Conservation (phyloP, 129 eudicot species). For the Flaveria linearis region DNA sequence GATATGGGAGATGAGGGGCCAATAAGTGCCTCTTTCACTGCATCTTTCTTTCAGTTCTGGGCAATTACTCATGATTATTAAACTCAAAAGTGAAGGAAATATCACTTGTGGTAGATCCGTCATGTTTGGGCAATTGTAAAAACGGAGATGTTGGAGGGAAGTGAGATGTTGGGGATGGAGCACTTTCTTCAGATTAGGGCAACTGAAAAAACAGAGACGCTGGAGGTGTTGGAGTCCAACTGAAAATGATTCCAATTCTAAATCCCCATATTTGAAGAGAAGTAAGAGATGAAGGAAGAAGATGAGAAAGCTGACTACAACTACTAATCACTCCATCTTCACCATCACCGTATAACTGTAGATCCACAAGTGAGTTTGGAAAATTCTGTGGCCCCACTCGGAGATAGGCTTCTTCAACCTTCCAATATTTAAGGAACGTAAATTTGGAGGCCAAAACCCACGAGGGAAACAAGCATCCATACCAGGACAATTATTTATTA, state of each 20-base stretch:
- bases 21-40: not conserved
- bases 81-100: conserved; percentile 17
- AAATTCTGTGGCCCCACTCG: conserved; percentile 25
- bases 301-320: not conserved
- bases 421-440: not conserved
- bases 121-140: not conserved
- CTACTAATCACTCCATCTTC: not conserved
- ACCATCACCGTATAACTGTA: not conserved
- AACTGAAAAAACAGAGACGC: not conserved
- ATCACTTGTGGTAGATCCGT: too few species aligned
- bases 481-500: not conserved
- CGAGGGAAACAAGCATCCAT: conserved; percentile 10
- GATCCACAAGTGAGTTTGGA: conserved; percentile 13
- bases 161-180: conserved; percentile 18
- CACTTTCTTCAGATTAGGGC: not conserved
- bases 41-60: not conserved
- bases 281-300: conserved; percentile 29
- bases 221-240: conserved; percentile 18
- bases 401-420: not conserved
- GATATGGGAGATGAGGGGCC: conserved; percentile 23
- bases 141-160: not conserved
- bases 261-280: fast-evolving
- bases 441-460: conserved; percentile 25
- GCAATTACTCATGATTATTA: not conserved
- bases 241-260: conserved; percentile 2